Evolutionary conservation across 2,329 filamentous ascomycete species (phyloP), one percentile per base, ranked within the genome.

Genomic region (Cercospora zeae-maydis): DNA sequence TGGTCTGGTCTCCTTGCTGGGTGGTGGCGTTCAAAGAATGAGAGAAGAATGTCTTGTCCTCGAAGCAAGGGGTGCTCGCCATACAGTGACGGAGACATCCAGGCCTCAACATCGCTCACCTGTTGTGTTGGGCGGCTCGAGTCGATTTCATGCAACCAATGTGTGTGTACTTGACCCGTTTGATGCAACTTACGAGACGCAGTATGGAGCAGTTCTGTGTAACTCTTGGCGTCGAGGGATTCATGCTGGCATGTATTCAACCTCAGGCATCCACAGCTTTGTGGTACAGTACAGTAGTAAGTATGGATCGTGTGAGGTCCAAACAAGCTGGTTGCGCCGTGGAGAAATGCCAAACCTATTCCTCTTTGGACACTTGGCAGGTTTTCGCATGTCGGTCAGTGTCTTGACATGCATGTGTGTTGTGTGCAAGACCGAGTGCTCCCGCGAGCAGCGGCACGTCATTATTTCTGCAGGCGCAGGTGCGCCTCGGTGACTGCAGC

Each of bases 1-100:
- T 52, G 58, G 21, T 55, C n/a, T 63, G 52, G 37, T 57, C 61
- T 67, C 69, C 67, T 71, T 69, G 67, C 69, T 65, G 67, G 64
- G 53, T 55, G 27, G 63, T 62, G 63, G 66, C 63, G 68, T 60
- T 55, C 52, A 19, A 69, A 70, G 68, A 70, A 70, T 70, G 68
- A 61, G 64, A 58, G 51, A 49, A 63, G 61, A 63, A 65, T 68
- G 66, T 66, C 68, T 66, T 54, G 61, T 59, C 36, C 51, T 31
- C n/a, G 45, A 65, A 54, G 65, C 64, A 67, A 70, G 68, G 67
- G 66, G 63, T 61, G 16, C 55, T 19, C 30, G 39, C 51, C 60
- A 42, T 27, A n/a, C n/a, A n/a, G n/a, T n/a, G n/a, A n/a, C n/a
- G n/a, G n/a, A n/a, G n/a, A n/a, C n/a, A n/a, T n/a, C n/a, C n/a